Evolutionary conservation across 2,329 filamentous ascomycete species (phyloP).

Genomic region (Bisporella sp.): DNA sequence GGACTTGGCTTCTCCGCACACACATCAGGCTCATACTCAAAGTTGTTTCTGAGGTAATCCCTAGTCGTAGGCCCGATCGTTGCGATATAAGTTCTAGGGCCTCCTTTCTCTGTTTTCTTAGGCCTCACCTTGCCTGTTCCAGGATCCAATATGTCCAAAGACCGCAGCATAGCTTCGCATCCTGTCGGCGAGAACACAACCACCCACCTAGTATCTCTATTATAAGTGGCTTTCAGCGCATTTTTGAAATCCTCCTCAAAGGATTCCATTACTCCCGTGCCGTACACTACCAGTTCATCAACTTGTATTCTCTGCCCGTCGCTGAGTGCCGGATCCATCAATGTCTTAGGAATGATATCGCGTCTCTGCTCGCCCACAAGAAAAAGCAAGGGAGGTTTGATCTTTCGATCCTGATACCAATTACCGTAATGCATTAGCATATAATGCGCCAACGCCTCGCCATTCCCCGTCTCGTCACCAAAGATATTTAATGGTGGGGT

Average conservation of each 20-base stretch:
- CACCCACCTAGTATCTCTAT: constrained; percentile 52
- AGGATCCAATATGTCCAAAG: constrained; percentile 44
- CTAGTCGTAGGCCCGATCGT: constrained; percentile 93
- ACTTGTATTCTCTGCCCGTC: constrained; percentile 52
- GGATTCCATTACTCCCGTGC: constrained; percentile 72
- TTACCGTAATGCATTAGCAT: constrained; percentile 71
- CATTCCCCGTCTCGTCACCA: constrained; percentile 78
- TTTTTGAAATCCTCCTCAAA: constrained; percentile 63
- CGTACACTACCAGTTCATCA: constrained; percentile 78
- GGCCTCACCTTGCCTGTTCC: constrained; percentile 33
- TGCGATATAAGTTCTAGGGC: constrained; percentile 56
- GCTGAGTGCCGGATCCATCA: constrained; percentile 53
- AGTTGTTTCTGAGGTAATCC: constrained; percentile 59
- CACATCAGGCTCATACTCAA: constrained; percentile 66
- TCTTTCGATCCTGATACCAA: constrained; percentile 36
- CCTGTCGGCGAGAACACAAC: constrained; percentile 67
- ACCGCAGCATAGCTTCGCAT: constrained; percentile 52
- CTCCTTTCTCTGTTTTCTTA: constrained; percentile 8
- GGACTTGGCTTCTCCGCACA: constrained; percentile 78
- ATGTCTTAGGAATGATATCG: constrained; percentile 79
- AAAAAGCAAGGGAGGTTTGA: constrained; percentile 66
- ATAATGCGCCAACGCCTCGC: constrained; percentile 68
- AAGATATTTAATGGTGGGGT: constrained; percentile 53
- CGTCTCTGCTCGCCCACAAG: constrained; percentile 83
- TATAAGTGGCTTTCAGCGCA: constrained; percentile 39